Conservation (phyloP, 495 filamentous ascomycete species). For the Podospora pseudocomata region DNA sequence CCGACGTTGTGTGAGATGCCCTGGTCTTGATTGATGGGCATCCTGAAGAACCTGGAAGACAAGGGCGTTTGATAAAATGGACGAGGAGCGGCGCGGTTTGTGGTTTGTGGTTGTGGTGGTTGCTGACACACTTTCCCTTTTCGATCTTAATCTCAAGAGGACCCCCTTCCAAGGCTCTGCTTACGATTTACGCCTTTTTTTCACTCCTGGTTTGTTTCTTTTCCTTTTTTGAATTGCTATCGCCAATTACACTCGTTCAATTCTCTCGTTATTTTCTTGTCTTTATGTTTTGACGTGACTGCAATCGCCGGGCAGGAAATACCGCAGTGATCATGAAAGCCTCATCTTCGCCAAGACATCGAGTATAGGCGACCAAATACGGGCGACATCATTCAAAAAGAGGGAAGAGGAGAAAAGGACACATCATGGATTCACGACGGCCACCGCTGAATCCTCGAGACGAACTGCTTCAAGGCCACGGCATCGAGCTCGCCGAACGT, state of each 20-base stretch:
- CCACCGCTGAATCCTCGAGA: neutral
- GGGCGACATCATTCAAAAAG: neutral
- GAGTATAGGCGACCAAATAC: neutral
- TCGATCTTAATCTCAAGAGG: neutral
- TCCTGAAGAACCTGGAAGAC: neutral
- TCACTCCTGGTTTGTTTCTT: neutral
- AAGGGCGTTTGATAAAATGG: neutral
- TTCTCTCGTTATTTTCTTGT: neutral
- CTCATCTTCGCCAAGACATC: neutral
- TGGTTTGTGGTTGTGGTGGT: neutral
- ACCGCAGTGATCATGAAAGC: neutral
- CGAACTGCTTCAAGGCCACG: slow-evolving; percentile 14
- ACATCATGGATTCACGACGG: neutral
- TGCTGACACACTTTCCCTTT: neutral
- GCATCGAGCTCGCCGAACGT: slow-evolving; percentile 14
- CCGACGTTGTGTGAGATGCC: neutral
- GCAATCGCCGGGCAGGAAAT: neutral
- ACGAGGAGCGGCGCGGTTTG: neutral
- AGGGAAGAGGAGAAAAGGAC: neutral
- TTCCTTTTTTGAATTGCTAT: neutral
- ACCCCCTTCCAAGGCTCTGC: neutral
- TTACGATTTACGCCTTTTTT: neutral
- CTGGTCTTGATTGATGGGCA: neutral
- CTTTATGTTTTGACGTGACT: neutral
- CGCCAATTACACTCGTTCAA: neutral